These are phyloP conservation scores for Russula lepida DNA, from an alignment of 768 basidiomycete species.

Conservation along the genomic window DNA sequence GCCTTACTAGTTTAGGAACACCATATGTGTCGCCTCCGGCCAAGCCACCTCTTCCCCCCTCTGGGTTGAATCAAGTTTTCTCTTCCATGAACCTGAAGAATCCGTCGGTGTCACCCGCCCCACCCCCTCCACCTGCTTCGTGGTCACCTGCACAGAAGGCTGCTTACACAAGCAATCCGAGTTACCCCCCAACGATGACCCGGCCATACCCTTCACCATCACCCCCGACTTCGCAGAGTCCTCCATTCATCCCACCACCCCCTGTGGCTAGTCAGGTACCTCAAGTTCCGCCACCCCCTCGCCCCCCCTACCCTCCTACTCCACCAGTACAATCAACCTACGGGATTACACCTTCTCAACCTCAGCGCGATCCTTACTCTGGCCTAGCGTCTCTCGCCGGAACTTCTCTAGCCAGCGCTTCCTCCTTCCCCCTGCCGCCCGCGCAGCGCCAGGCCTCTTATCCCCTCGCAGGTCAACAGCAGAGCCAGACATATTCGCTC, in stretches of 20 bases:
- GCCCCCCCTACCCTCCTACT: constrained; percentile 5
- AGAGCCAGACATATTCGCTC: constrained; percentile 10
- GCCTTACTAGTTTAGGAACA: constrained; percentile 35
- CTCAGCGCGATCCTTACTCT: constrained; percentile 22
- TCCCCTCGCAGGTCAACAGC: constrained; percentile 16
- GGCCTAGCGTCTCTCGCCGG: constrained; percentile 12
- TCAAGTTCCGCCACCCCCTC: constrained; percentile 6
- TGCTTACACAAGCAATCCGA: constrained; percentile 3
- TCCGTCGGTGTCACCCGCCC: constrained; percentile 28
- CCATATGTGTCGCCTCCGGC: constrained; percentile 31
- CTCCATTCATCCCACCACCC: constrained; percentile 21
- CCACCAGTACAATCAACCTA: constrained; percentile 13
- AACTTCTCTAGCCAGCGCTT: constrained; percentile 2
- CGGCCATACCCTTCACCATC: constrained; percentile 16
- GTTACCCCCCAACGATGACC: constrained; percentile 10
- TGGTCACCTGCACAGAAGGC: constrained; percentile 20
- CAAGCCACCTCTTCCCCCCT: constrained; percentile 20
- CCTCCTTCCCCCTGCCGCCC: constrained; percentile 21
- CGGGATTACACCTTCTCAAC: constrained; percentile 23
- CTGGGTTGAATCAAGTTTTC: constrained; percentile 42
- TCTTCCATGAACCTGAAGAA: constrained; percentile 45
- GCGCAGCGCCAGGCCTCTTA: constrained; percentile 24
- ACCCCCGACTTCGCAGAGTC: constrained; percentile 11
- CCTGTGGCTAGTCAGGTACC: constrained; percentile 21
- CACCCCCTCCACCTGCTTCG: constrained; percentile 27